Base-by-base conservation (phyloP, 306 rosid genomes). In the Crotalaria pallida region DNA sequence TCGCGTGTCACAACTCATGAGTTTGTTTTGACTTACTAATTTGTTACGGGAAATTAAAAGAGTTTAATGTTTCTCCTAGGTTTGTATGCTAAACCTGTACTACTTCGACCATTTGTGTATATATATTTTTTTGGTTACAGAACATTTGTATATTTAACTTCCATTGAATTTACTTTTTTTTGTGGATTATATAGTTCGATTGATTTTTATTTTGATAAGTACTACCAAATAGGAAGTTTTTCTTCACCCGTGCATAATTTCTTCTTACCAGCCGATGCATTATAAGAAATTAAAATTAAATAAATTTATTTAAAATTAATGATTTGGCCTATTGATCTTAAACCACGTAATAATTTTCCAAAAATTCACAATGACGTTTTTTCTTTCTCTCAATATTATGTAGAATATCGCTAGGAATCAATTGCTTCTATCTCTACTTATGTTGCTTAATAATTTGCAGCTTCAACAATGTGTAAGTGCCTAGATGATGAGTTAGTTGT, bases 1-100 rank as follows among this genome's bases (percentile, higher is more conserved):
- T 63, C 24, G 24, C 47, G 53, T 70, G 61, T 58, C 34, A 56
- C 60, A 71, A 38, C 65, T 64, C 18, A n/a, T n/a, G n/a, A 77
- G 66, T 57, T 71, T 27, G 61, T 10, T 53, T 43, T 77, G 24
- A 33, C 60, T 27, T n/a, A n/a, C n/a, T n/a, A n/a, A n/a, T n/a
- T 3, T 53, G 41, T 40, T 38, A 50, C 3, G 38, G 53, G 27
- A 51, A 59, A n/a, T n/a, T n/a, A n/a, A n/a, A 34, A 59, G 7
- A 10, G 23, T 7, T 72, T 29, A 27, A 45, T 44, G 34, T 43
- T 57, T 58, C 33, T 22, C 44, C 6, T 51, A 57, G 15, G 23
- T 21, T 9, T 41, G 34, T 41, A 23, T 63, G 18, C 8, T 22
- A 38, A 23, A 69, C 63, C 36, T 68, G 38, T 13, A n/a, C 24